A percentile compares a stretch with the other conserved stretches of the same genome.
Conservation (phyloP, 345 rosid species). For the Theobroma cacao region DNA sequence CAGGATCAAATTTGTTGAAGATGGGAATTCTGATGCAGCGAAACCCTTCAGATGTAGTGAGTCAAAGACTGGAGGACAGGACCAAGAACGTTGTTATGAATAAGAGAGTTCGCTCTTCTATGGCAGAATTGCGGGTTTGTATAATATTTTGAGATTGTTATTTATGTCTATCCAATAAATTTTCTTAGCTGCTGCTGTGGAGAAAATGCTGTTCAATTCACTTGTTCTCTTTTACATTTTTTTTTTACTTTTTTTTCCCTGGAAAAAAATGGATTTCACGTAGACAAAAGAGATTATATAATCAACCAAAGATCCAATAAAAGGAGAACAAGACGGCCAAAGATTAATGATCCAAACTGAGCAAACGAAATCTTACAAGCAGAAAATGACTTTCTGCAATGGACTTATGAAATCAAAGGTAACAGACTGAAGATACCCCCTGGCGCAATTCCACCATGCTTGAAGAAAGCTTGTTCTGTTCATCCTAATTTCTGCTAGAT, state of each 20-base stretch:
- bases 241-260: background rate
- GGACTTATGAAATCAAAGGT: too few relatives aligned
- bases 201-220: background rate
- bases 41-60: conserved; percentile 38
- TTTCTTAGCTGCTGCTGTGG: background rate
- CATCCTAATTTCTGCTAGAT: too few relatives aligned
- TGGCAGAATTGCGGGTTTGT: conserved; percentile 54
- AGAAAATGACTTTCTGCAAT: too few relatives aligned
- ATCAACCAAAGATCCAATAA: background rate
- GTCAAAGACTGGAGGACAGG: conserved; percentile 51
- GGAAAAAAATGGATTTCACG: too few relatives aligned
- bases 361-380: too few relatives aligned
- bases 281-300: background rate
- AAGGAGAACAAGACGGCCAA: too few relatives aligned
- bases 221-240: background rate
- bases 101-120: conserved; percentile 51
- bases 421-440: too few relatives aligned
- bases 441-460: too few relatives aligned
- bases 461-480: too few relatives aligned
- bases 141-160: background rate
- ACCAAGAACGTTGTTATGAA: conserved; percentile 43
- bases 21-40: conserved; percentile 39
- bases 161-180: background rate
- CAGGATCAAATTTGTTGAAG: conserved; percentile 36
- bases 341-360: too few relatives aligned